Base-by-base conservation (phyloP, 441 rosid genomes). In the Capsella rubella region DNA sequence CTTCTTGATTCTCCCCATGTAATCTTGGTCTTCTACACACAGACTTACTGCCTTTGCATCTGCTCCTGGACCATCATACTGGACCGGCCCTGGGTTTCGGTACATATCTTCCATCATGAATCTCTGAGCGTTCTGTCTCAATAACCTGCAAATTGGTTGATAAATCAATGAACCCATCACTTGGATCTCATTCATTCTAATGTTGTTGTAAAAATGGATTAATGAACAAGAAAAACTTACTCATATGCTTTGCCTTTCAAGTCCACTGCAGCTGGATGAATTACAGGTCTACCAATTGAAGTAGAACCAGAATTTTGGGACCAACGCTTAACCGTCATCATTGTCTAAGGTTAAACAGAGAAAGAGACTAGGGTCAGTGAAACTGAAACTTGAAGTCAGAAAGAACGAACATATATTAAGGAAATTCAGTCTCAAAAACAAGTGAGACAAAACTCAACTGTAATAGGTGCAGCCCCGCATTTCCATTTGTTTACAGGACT, bases 1-100 rank as follows among this genome's bases (percentile, higher is more conserved):
- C 81, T 86, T 79, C 89, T 93, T 93, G 77, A 93, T 95, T 58
- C 97, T 85, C n/a, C 99, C 99, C 97, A 93, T 93, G 91, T 95
- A 95, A 85, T 95, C 99, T 82, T 90, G 97, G 78, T 95, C 99
- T 85, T 95, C 99, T 65, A 95, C 98, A 52, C 97, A 89, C 6
- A 93, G 87, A 56, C 84, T 85, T 59, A 91, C 78, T 18, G 97
- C 88, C 82, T 87, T 95, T 25, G 97, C 85, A 83, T 95, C 99
- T 40, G 97, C 89, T 64, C 99, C 99, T 15, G 97, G 98, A 64
- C 98, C 99, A 67, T 93, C 97, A 51, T 81, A 95, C 82, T 95
- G 99, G 76, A 95, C 85, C 2, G 98, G 98, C 49, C 98, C 99
- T 11, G 98, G 98, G 82, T 95, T 95, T 83, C 99, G 90, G 86